Evolutionary conservation across 2,329 filamentous ascomycete species (phyloP).

Genomic region (Colletotrichum aenigma): DNA sequence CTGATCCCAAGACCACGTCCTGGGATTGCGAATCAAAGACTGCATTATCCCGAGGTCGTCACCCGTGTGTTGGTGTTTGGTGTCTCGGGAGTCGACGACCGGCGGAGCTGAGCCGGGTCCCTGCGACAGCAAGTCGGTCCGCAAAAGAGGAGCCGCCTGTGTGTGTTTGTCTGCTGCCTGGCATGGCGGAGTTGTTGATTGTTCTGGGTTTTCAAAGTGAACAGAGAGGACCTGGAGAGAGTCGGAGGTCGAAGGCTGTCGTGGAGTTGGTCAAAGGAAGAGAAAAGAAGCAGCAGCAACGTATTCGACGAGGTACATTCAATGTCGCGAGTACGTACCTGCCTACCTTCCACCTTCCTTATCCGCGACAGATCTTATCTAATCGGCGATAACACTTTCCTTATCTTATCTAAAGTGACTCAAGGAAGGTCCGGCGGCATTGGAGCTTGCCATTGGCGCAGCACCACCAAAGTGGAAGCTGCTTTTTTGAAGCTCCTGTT

Average conservation of each 20-base stretch:
- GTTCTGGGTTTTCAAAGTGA: neutral
- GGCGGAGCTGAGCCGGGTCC: neutral
- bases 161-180: neutral
- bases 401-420: neutral
- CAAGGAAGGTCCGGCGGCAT: neutral
- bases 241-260: neutral
- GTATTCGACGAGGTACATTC: neutral
- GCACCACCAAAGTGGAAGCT: neutral
- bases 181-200: neutral
- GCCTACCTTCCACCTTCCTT: neutral
- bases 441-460: constrained; percentile 11
- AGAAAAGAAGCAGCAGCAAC: neutral
- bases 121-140: constrained; percentile 1
- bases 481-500: neutral
- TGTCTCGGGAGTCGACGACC: constrained; percentile 16
- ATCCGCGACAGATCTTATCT: neutral
- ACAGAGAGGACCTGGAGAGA: neutral
- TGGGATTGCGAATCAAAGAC: constrained; percentile 9
- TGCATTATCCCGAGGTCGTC: constrained; percentile 14
- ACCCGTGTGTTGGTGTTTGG: constrained; percentile 9
- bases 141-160: neutral
- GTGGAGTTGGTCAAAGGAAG: neutral
- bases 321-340: neutral
- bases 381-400: neutral
- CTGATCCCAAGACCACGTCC: constrained; percentile 5